Conservation (phyloP, 768 basidiomycete genomes). For the Leccinum rimulosum region DNA sequence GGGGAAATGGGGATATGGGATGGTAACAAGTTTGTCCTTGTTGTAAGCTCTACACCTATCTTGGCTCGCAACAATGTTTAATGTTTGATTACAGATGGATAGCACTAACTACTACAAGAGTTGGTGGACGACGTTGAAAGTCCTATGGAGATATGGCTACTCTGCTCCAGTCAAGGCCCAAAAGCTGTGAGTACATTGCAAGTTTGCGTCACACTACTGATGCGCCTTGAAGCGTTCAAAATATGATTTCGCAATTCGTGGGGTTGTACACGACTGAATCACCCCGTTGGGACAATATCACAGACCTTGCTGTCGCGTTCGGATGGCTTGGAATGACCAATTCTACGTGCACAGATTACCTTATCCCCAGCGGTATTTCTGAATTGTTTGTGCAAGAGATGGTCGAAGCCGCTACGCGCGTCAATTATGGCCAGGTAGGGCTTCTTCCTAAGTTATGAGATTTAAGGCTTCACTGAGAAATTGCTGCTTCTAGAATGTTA, state of each 20-base stretch:
- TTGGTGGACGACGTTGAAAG: slow-evolving; percentile 74
- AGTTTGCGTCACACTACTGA: neutral
- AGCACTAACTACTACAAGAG: slow-evolving; percentile 35
- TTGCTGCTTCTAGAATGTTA: slow-evolving; percentile 48
- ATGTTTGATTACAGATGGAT: slow-evolving; percentile 35
- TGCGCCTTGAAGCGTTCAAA: slow-evolving; percentile 45
- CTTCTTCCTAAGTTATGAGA: neutral
- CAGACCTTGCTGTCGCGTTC: slow-evolving; percentile 50
- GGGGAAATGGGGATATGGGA: slow-evolving; percentile 73
- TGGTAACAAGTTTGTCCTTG: slow-evolving; percentile 65
- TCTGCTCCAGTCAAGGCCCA: slow-evolving; percentile 56
- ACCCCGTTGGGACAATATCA: slow-evolving; percentile 62
- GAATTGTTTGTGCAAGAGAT: slow-evolving; percentile 66
- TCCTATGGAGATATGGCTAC: slow-evolving; percentile 77
- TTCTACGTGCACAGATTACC: slow-evolving; percentile 56
- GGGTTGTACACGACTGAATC: slow-evolving; percentile 52
- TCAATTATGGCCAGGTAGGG: slow-evolving; percentile 77
- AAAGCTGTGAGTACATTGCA: slow-evolving; percentile 41
- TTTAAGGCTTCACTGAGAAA: neutral
- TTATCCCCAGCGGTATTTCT: slow-evolving; percentile 52
- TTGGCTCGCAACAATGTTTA: neutral
- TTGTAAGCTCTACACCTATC: slow-evolving; percentile 41
- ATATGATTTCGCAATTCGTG: slow-evolving; percentile 51
- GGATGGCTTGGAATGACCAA: slow-evolving; percentile 49
- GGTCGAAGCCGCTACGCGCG: slow-evolving; percentile 75